phyloP scores from a whole-genome alignment of 225 moss, liverwort and hornwort species.

The Physcomitrellopsis africana region DNA sequence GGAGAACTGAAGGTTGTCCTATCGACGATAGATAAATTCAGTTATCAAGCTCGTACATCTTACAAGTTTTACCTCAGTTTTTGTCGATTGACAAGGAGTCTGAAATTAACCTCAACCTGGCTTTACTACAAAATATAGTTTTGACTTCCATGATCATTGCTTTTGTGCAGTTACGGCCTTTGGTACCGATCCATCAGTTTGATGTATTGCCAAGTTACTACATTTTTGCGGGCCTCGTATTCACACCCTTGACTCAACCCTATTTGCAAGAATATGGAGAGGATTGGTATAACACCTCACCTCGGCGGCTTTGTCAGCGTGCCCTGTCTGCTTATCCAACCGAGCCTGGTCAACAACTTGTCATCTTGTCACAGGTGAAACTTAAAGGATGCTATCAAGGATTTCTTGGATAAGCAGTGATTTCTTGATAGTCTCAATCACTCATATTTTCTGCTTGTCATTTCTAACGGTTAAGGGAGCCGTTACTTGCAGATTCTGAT shows the following conservation, averaged over 20 bases:
- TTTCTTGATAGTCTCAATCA: conserved; percentile 10
- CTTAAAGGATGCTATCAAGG: background rate
- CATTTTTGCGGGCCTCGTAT: conserved; percentile 95
- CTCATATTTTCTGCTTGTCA: background rate
- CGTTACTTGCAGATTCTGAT: conserved; percentile 69
- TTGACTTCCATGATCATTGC: background rate
- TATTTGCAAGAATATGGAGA: conserved; percentile 97
- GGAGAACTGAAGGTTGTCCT: background rate
- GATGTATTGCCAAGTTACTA: conserved; percentile 91
- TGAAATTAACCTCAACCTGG: conserved; percentile 10
- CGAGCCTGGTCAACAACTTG: conserved; percentile 89
- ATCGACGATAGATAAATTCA: background rate
- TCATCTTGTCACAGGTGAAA: conserved; percentile 89
- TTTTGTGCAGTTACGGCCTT: conserved; percentile 76
- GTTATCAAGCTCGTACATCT: background rate
- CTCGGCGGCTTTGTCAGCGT: conserved; percentile 87
- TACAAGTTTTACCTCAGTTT: background rate
- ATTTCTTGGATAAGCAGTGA: background rate
- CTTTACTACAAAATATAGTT: conserved; percentile 5
- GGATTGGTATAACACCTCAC: conserved; percentile 96
- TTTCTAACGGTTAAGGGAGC: conserved; percentile 7
- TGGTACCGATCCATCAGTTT: conserved; percentile 96
- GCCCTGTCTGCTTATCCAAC: conserved; percentile 83
- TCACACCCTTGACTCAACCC: conserved; percentile 90
- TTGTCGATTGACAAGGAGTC: conserved; percentile 1